A percentile compares a stretch with the other conserved stretches of the same genome.
Evolutionary conservation across 2,329 filamentous ascomycete species (phyloP).

Genomic region (Pseudofabraea citricarpa): DNA sequence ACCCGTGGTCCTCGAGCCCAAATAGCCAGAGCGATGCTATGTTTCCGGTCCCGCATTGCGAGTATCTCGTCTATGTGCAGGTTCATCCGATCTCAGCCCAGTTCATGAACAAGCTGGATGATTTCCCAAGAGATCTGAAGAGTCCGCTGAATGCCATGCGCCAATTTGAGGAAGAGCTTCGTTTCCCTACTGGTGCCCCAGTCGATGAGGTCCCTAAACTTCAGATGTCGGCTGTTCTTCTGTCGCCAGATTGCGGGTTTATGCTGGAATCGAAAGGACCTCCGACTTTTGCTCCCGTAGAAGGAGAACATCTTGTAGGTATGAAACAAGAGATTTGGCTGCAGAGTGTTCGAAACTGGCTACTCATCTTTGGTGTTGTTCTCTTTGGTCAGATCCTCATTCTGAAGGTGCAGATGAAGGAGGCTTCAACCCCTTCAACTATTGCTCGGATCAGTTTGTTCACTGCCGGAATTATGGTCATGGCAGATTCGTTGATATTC

Average conservation of each 20-base stretch:
- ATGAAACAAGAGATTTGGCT: conserved; percentile 57
- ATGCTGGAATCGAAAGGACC: conserved; percentile 62
- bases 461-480: conserved; percentile 55
- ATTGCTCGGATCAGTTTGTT: conserved; percentile 62
- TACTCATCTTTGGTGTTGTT: conserved; percentile 50
- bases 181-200: conserved; percentile 55
- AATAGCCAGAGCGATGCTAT: conserved; percentile 55
- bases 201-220: conserved; percentile 48
- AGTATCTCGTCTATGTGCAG: conserved; percentile 84
- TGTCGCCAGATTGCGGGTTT: conserved; percentile 64
- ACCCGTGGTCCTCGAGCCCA: conserved; percentile 73
- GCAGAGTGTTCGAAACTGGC: conserved; percentile 52
- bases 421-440: conserved; percentile 63
- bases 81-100: conserved; percentile 40
- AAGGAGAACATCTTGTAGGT: conserved; percentile 52
- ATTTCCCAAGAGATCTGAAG: not conserved
- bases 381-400: conserved; percentile 57
- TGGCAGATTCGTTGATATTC: conserved; percentile 58
- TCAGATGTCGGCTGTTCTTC: conserved; percentile 58
- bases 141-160: conserved; percentile 35
- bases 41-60: conserved; percentile 70
- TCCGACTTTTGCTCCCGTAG: conserved; percentile 44
- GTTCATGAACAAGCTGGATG: conserved; percentile 1
- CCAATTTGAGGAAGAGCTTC: conserved; percentile 58
- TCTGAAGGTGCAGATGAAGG: conserved; percentile 59